Percentiles rank a stretch among this genome's conserved stretches.
These are phyloP conservation scores for Pyrrhoderma noxium DNA, from an alignment of 1,284 basidiomycete genomes.

Conservation along the genomic window DNA sequence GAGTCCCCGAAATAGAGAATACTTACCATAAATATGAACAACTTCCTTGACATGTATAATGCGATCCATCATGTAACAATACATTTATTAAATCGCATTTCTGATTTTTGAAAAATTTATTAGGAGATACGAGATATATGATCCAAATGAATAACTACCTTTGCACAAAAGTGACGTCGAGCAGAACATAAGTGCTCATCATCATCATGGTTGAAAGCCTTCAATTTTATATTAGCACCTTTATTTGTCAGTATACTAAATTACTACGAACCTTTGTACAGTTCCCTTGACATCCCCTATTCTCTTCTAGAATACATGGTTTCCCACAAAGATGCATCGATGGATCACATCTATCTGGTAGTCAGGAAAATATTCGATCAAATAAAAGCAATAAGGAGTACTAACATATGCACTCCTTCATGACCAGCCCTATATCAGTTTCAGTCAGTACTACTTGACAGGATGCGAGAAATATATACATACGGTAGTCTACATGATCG, in stretches of 20 bases:
- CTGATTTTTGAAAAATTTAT: slow-evolving; percentile 27
- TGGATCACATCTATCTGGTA: slow-evolving; percentile 36
- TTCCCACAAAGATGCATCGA: slow-evolving; percentile 46
- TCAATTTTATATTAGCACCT: not conserved
- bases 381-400: not conserved
- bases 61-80: slow-evolving; percentile 26
- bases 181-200: slow-evolving; percentile 48
- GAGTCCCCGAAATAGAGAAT: no score
- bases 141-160: slow-evolving; percentile 32
- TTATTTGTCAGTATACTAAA: not conserved
- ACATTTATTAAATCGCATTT: slow-evolving; percentile 38
- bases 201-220: slow-evolving; percentile 39
- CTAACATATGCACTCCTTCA: slow-evolving; percentile 44
- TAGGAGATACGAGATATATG: no score
- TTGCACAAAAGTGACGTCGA: slow-evolving; percentile 45
- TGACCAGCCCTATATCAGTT: slow-evolving; percentile 43
- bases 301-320: slow-evolving; percentile 35
- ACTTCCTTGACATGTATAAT: slow-evolving; percentile 35
- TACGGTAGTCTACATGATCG: slow-evolving; percentile 32
- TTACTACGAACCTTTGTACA: slow-evolving; percentile 40
- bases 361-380: not conserved
- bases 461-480: slow-evolving; percentile 28
- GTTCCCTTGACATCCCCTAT: slow-evolving; percentile 38
- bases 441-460: not conserved
- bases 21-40: slow-evolving; percentile 41